Evolutionary conservation across 352 stramenopile species (phyloP).

Genomic region (Pythium brassicae): DNA sequence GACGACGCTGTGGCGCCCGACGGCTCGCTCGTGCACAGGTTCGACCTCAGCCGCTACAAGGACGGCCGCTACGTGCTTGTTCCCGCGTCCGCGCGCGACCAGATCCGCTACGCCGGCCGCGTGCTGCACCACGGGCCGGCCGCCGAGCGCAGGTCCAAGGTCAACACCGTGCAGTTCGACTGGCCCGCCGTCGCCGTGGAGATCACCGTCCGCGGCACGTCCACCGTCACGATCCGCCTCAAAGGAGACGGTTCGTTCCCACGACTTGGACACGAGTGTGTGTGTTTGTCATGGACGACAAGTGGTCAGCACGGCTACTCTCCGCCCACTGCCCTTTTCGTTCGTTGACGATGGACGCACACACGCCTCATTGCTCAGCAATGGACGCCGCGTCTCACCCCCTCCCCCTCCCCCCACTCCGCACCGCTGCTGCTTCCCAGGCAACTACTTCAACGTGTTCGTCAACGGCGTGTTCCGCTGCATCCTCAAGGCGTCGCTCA

Average conservation of each 20-base stretch:
- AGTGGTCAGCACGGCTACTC: conserved; percentile 18
- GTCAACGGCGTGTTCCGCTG: conserved; percentile 67
- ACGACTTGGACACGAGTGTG: neutral
- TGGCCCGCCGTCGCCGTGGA: conserved; percentile 70
- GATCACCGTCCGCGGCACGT: conserved; percentile 53
- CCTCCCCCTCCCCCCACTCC: no score
- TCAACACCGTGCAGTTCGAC: conserved; percentile 87
- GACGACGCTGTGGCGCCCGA: conserved; percentile 20
- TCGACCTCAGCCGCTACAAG: conserved; percentile 75
- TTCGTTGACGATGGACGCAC: neutral
- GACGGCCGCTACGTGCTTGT: conserved; percentile 64
- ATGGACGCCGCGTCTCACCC: no score
- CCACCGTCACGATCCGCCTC: conserved; percentile 66
- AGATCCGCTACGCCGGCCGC: conserved; percentile 70
- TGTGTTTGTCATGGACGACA: neutral
- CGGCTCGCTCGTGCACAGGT: conserved; percentile 64
- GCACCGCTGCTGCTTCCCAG: no score
- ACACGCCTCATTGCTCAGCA: no score
- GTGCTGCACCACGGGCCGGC: conserved; percentile 69
- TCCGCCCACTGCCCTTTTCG: neutral
- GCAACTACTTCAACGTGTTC: conserved; percentile 89
- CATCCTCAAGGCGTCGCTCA: conserved; percentile 73
- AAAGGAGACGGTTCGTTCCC: conserved; percentile 81
- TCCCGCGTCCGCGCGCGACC: conserved; percentile 59
- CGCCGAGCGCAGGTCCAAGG: conserved; percentile 64